Base-by-base conservation (phyloP, 2,329 filamentous ascomycete genomes). In the Piedraia hortae region DNA sequence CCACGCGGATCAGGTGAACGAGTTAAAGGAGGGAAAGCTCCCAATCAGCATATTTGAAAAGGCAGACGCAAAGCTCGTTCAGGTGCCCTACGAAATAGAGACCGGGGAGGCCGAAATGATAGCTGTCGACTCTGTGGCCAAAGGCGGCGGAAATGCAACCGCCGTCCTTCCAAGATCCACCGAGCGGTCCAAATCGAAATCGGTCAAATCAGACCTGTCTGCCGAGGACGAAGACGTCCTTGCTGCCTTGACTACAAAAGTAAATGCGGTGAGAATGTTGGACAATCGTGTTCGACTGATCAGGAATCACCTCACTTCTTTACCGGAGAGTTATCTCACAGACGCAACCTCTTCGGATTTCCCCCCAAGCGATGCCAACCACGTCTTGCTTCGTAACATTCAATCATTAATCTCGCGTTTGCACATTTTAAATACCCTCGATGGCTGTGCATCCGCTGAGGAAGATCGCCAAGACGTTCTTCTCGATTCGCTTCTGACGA, bases 41-140 rank as follows among this genome's bases (percentile, higher is more conserved):
- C 85, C 85, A 4, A 53, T 93, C 29, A 80, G 77, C 2, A 63
- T 97, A 22, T 97, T 88, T 49, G 85, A 97, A 45, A 77, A 37
- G 2, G 33, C 43, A 66, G 27, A 67, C 32, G 75, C 88, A 38
- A 70, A 62, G 36, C 93, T 93, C 46, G 62, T 69, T 27, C 71
- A 88, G 39, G 48, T 93, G 6, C 63, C 70, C 2, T 93, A 85
- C 44, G 70, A 70, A 0, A 67, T 93, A 2, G 85, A 93, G 48
- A 90, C 80, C 0, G 77, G 75, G 6, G 80, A 93, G 44, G 80
- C 80, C 1, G 85, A 97, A 46, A 91, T 91, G 78, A 93, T 97
- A 32, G 73, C 74, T 34, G 74, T 97, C 37, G 78, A 91, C 45
- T 89, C 80, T 32, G 71, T 97, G 10, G 80, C 82, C 1, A 67